phyloP scores from a whole-genome alignment of 345 rosid species.

The Eucalyptus caleyi region DNA sequence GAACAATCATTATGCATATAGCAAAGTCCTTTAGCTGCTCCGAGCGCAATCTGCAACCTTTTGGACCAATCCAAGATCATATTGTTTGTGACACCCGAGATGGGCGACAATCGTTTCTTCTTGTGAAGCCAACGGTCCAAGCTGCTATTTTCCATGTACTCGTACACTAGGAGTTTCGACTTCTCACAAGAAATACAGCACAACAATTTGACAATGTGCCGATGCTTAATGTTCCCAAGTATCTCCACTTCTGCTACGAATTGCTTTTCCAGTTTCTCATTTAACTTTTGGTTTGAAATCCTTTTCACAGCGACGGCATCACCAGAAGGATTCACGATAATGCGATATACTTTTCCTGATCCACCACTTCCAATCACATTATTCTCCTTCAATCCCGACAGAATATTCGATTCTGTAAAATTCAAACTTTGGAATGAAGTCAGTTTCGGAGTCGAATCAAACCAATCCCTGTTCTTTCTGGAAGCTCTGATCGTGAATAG shows the following conservation, averaged over 20 bases:
- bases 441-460: constrained; percentile 14
- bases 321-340: constrained; percentile 2
- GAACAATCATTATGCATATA: constrained; percentile 58
- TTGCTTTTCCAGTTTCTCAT: constrained; percentile 26
- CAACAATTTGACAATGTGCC: constrained; percentile 44
- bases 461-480: not conserved
- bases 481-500: not conserved
- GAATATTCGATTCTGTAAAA: constrained; percentile 25
- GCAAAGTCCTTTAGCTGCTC: constrained; percentile 54
- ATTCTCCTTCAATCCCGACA: constrained; percentile 25
- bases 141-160: constrained; percentile 50
- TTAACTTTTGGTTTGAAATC: constrained; percentile 25
- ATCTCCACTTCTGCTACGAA: constrained; percentile 41
- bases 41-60: constrained; percentile 45
- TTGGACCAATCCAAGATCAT: constrained; percentile 35
- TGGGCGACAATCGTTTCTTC: not conserved
- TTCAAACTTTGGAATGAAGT: constrained; percentile 36
- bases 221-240: constrained; percentile 35
- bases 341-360: constrained; percentile 48
- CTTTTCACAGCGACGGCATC: constrained; percentile 35
- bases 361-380: constrained; percentile 56
- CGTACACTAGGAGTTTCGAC: constrained; percentile 50
- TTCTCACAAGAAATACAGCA: constrained; percentile 43
- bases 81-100: not conserved
- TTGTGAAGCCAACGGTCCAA: constrained; percentile 44